phyloP scores from a whole-genome alignment of 768 basidiomycete species.

The Rhizopogon sp. region DNA sequence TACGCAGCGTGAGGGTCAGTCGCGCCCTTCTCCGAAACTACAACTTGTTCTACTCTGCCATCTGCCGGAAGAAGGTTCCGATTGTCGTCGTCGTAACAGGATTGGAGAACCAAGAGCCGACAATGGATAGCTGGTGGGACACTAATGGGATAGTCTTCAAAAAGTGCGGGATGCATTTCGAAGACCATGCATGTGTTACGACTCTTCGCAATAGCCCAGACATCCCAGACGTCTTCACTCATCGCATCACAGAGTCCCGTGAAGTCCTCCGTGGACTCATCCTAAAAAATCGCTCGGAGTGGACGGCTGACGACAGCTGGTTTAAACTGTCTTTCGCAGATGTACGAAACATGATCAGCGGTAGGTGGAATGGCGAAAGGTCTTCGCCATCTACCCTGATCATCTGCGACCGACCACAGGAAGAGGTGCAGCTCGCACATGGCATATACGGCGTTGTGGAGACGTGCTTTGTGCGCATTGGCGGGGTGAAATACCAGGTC shows the following conservation, averaged over 20 bases:
- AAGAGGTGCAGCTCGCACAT: neutral
- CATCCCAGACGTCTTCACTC: no score
- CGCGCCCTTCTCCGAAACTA: no score
- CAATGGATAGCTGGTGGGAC: no score
- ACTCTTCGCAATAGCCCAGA: no score
- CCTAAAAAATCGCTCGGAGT: conserved; percentile 9
- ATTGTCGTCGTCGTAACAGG: no score
- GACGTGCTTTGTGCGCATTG: neutral
- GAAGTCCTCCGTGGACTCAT: conserved; percentile 17
- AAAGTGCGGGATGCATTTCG: no score
- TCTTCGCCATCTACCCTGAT: neutral
- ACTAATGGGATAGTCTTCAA: no score
- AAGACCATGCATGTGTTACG: no score
- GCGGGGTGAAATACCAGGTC: neutral
- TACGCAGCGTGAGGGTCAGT: no score
- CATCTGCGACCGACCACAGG: neutral
- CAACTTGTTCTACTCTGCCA: no score
- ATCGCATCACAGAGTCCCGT: conserved; percentile 6
- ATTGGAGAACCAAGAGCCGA: no score
- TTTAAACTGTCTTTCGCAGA: neutral
- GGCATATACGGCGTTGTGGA: neutral
- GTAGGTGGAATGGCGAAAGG: neutral
- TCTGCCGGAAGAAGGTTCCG: no score
- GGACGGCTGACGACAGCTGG: neutral
- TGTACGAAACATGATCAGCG: neutral